These are phyloP conservation scores for Aspergillus homomorphus DNA, from an alignment of 495 filamentous ascomycete species.

Conservation along the genomic window DNA sequence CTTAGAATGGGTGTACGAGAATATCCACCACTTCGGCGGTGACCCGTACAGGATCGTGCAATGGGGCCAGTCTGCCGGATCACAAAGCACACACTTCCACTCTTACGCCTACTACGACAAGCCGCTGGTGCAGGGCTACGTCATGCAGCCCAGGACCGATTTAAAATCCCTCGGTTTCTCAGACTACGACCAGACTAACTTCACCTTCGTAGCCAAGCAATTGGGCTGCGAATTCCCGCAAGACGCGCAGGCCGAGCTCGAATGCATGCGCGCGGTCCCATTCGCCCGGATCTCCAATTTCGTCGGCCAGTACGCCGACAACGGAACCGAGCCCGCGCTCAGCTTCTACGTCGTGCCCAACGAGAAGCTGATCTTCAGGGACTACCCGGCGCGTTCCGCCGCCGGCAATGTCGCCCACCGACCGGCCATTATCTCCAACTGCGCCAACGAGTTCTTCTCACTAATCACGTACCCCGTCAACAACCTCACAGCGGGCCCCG, in stretches of 20 bases:
- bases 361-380: conserved; percentile 3
- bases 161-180: background rate
- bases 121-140: background rate
- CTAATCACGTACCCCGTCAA: conserved; percentile 1
- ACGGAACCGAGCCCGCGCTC: conserved; percentile 1
- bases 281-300: background rate
- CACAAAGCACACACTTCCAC: conserved; percentile 1
- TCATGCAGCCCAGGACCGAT: background rate
- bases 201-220: background rate
- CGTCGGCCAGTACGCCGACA: conserved; percentile 1
- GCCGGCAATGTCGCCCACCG: background rate
- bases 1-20: background rate
- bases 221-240: background rate
- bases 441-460: background rate
- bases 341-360: background rate
- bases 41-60: background rate
- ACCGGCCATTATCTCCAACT: conserved; percentile 1
- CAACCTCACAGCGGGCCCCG: background rate
- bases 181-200: conserved; percentile 1
- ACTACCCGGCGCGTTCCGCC: background rate
- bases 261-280: background rate
- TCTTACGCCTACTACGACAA: conserved; percentile 2
- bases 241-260: background rate
- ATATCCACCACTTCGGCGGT: background rate
- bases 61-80: conserved; percentile 1